Percentiles rank a stretch among this genome's conserved stretches.
Conservation (phyloP, 495 filamentous ascomycete genomes). For the Neurospora sp. region DNA sequence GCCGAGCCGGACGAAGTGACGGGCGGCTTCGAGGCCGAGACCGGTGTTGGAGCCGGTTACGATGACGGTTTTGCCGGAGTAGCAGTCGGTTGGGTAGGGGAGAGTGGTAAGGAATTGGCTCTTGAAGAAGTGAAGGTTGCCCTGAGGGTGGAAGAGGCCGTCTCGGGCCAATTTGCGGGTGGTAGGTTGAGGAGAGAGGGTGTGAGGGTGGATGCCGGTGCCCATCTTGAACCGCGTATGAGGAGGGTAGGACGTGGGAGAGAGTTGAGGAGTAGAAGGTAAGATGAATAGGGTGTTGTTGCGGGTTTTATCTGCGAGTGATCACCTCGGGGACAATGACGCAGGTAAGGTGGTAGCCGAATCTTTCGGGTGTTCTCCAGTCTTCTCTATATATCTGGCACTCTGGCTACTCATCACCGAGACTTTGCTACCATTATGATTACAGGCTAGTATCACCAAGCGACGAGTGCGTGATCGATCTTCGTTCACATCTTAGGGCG, state of each 20-base stretch:
- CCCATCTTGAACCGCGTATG: not conserved
- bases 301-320: not conserved
- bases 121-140: not conserved
- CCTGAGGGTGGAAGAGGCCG: not conserved
- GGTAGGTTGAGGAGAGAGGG: not conserved
- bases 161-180: not conserved
- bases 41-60: constrained; percentile 46
- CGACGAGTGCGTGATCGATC: not conserved
- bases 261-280: not conserved
- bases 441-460: not conserved
- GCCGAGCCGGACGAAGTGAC: constrained; percentile 32
- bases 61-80: constrained; percentile 32
- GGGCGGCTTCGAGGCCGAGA: constrained; percentile 41
- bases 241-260: not conserved
- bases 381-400: not conserved
- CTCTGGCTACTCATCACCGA: not conserved
- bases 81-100: constrained; percentile 1
- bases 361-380: not conserved
- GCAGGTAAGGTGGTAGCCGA: not conserved
- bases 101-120: constrained; percentile 4
- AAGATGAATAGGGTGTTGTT: not conserved
- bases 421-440: not conserved
- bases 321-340: not conserved
- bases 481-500: not conserved
- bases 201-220: not conserved